These are phyloP conservation scores for Rhodotorula babjevae DNA, from an alignment of 768 basidiomycete species.

Conservation along the genomic window DNA sequence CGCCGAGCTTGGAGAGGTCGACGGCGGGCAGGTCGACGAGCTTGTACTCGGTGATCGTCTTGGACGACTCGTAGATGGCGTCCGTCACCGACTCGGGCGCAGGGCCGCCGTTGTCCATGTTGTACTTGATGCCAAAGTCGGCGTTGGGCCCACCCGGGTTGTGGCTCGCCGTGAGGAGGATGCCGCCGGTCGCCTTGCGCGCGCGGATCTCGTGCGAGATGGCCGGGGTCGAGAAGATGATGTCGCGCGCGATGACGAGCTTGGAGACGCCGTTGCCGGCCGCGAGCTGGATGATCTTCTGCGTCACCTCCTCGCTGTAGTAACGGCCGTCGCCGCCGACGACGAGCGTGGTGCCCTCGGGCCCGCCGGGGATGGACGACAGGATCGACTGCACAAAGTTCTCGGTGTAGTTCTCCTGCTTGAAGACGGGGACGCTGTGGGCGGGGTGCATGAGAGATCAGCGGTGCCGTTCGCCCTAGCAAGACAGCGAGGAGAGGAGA, in stretches of 20 bases:
- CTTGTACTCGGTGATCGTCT: slow-evolving; percentile 79
- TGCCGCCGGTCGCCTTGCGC: slow-evolving; percentile 93
- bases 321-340: slow-evolving; percentile 96
- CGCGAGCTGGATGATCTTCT: slow-evolving; percentile 87
- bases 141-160: slow-evolving; percentile 96
- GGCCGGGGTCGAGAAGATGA: slow-evolving; percentile 93
- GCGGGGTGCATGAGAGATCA: neutral
- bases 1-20: slow-evolving; percentile 76
- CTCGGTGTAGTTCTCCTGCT: slow-evolving; percentile 98
- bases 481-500: neutral
- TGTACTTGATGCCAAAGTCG: slow-evolving; percentile 99
- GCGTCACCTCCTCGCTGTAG: slow-evolving; percentile 70
- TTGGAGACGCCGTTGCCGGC: slow-evolving; percentile 88
- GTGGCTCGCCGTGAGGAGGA: slow-evolving; percentile 92
- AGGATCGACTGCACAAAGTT: slow-evolving; percentile 96
- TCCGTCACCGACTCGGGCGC: slow-evolving; percentile 96
- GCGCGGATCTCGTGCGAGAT: slow-evolving; percentile 93
- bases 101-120: slow-evolving; percentile 93
- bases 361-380: slow-evolving; percentile 70
- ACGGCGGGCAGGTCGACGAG: slow-evolving; percentile 73
- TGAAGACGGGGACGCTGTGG: slow-evolving; percentile 89
- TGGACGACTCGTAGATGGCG: slow-evolving; percentile 86
- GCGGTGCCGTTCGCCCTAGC: neutral
- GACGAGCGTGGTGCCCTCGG: slow-evolving; percentile 63
- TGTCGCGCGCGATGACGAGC: slow-evolving; percentile 85